Base-by-base conservation (phyloP, 2,329 filamentous ascomycete genomes). In the Sporothrix brasiliensis region DNA sequence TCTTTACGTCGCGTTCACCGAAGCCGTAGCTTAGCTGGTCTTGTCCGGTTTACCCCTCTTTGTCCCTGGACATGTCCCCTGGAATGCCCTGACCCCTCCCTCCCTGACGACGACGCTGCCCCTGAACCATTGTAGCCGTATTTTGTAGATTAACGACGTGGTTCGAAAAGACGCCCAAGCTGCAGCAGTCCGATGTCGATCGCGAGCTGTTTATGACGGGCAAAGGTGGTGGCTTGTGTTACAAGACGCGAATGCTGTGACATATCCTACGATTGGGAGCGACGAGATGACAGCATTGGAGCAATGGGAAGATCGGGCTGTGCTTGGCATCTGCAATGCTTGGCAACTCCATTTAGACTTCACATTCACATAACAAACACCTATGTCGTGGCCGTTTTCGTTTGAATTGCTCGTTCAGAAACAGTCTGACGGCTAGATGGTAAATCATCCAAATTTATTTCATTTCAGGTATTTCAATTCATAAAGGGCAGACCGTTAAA, bases 1-100 rank as follows among this genome's bases (percentile, higher is more conserved):
- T 41, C 30, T 16, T 24, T 53, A 21, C 21, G n/a, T 11, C 56
- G 56, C 56, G 34, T 5, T 34, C 34, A 34, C 34, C 34, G 34
- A 34, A 34, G 3, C 9, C 34, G 6, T 34, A 34, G 34, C 34
- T 34, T 34, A 34, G 34, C 34, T 34, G 34, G 7, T 34, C 34
- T 34, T 34, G 34, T 5, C 34, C 34, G 34, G 34, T 61, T 61
- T 61, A 61, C 56, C 56, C 56, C 56, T 61, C 56, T 61, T 61
- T 61, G 56, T 44, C 56, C 56, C 56, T 60, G 56, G n/a, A 44
- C 11, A 34, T 58, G 54, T 16, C 52, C 34, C 34, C 34, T 60
- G 47, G 16, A 49, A 7, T n/a, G 49, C 49, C 49, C 49, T 50
- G 49, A n/a, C 16, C 16, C 14, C 11, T 44, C 16, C 14, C 11